Evolutionary conservation across 1,139 yeast species (phyloP).

Genomic region (Suhomyces taliae): DNA sequence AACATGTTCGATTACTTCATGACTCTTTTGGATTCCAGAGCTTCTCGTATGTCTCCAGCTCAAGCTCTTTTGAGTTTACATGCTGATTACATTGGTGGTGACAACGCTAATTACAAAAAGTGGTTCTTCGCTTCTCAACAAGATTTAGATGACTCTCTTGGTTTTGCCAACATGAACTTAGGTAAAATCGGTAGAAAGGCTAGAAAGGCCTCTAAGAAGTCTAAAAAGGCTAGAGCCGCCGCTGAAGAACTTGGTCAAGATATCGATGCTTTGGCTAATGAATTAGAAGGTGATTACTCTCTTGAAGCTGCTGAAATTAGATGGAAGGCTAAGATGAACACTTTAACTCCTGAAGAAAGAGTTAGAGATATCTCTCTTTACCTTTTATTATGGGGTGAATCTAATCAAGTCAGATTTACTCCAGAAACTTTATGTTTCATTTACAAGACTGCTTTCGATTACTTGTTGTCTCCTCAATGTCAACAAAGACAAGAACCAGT

Average conservation of each 20-base stretch:
- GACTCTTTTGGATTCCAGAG: conserved; percentile 90
- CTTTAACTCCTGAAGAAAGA: conserved; percentile 62
- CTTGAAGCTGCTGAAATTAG: conserved; percentile 53
- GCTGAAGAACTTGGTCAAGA: conserved; percentile 50
- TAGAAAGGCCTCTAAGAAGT: conserved; percentile 54
- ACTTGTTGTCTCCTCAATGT: conserved; percentile 83
- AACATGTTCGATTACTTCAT: conserved; percentile 96
- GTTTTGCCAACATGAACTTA: conserved; percentile 62
- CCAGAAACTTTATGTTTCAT: conserved; percentile 93
- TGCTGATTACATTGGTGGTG: conserved; percentile 75
- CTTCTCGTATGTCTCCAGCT: conserved; percentile 96
- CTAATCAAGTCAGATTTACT: conserved; percentile 93
- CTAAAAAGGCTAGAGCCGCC: conserved; percentile 64
- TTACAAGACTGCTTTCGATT: conserved; percentile 90
- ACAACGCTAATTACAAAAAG: conserved; percentile 29
- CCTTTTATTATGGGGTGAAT: conserved; percentile 96
- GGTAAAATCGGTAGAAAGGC: conserved; percentile 65
- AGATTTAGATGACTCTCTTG: conserved; percentile 33
- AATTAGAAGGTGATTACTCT: conserved; percentile 82
- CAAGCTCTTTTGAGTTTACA: conserved; percentile 91
- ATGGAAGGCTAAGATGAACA: conserved; percentile 53
- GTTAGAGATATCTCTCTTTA: conserved; percentile 89
- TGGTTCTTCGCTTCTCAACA: conserved; percentile 33
- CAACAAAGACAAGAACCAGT: conserved; percentile 87
- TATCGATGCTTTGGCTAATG: conserved; percentile 61